Evolutionary conservation across 2,329 filamentous ascomycete species (phyloP), one percentile per base, ranked within the genome.

Genomic region (Teratosphaeria epicoccoides): DNA sequence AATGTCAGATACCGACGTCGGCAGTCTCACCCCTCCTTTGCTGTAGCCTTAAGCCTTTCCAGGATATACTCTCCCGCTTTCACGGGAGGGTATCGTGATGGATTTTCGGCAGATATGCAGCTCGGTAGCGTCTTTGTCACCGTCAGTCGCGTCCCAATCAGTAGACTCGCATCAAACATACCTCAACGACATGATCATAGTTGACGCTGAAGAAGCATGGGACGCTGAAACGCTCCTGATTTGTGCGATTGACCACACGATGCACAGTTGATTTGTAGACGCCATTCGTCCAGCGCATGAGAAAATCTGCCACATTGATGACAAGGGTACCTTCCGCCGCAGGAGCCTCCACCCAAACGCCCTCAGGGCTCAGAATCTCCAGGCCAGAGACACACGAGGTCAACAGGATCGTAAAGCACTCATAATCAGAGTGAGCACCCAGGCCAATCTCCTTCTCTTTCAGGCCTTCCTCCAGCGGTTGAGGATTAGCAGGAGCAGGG

Each of bases 141-240:
- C 11, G 20, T 51, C 26, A 49, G 46, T 17, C 14, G 24, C 23
- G 9, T 24, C 3, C 9, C 23, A 6, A 12, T 47, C 6, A 43
- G 48, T 25, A 49, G 4, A 20, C 1, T 40, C 33, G 33, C 33
- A 6, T 3, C 1, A 22, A 24, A 49, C 51, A 49, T 43, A 63
- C 62, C 55, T 71, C 67, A 17, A 72, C 63, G 0, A 65, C 55
- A 11, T 64, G 59, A 50, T 72, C 70, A 50, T 71, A 71, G 49
- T 72, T 71, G 20, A 70, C 64, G 22, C 64, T 57, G 57, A 73
- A 76, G 63, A 76, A 76, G 54, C 76, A 76, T 9, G 74, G 74
- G 26, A 75, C 71, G 10, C 63, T 68, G 43, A 73, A 66, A 46
- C 73, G 63, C 46, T 69, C 73, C 5, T 61, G 59, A 6, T 60